phyloP scores from a whole-genome alignment of 139 green algal species.

The Micractinium conductrix region DNA sequence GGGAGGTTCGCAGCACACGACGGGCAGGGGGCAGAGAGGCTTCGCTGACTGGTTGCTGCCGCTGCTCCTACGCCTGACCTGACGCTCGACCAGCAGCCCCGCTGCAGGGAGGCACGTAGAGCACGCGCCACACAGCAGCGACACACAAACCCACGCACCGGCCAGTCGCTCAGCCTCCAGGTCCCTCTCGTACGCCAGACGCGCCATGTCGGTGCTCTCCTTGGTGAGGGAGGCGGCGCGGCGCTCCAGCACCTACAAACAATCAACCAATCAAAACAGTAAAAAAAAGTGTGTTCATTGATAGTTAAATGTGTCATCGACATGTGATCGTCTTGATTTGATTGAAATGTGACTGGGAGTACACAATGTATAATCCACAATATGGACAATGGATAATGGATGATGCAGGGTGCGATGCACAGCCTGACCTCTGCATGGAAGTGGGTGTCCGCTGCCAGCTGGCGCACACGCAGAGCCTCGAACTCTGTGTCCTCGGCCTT shows the following conservation, averaged over 20 bases:
- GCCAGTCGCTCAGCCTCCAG: constrained; percentile 18
- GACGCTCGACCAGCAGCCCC: constrained; percentile 14
- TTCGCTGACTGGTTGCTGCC: constrained; percentile 15
- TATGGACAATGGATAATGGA: too few species aligned
- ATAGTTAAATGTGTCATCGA: too few species aligned
- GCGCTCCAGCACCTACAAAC: constrained; percentile 46
- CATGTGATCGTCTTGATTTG: too few species aligned
- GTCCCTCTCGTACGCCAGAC: not conserved
- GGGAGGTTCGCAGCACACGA: too few species aligned
- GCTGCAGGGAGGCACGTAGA: constrained; percentile 12
- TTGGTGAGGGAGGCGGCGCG: constrained; percentile 30
- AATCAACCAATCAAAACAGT: too few species aligned
- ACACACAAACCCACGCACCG: not conserved
- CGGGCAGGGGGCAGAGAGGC: too few species aligned
- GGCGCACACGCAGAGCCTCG: constrained; percentile 18
- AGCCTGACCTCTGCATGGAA: constrained; percentile 42
- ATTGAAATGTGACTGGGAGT: too few species aligned
- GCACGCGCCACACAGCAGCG: too few species aligned
- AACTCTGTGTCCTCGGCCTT: constrained; percentile 22
- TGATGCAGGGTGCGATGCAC: too few species aligned
- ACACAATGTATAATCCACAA: too few species aligned
- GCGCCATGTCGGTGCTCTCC: constrained; percentile 37
- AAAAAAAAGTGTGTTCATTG: too few species aligned
- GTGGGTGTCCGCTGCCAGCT: constrained; percentile 32
- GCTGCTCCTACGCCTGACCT: constrained; percentile 36